Conservation (phyloP, 2,329 filamentous ascomycete genomes). For the Xylaria sp. region DNA sequence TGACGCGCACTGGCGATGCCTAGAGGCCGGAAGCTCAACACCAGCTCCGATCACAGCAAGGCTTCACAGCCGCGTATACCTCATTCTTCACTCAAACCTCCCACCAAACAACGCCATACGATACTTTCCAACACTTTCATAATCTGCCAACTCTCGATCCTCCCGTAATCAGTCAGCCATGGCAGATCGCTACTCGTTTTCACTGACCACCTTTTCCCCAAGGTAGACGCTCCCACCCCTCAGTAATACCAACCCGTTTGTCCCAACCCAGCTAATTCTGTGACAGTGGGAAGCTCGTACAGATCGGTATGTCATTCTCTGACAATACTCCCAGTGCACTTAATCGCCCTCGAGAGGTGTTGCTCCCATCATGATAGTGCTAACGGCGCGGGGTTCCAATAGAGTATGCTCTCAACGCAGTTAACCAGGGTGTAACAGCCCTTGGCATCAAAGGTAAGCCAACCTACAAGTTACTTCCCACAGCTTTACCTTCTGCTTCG, state of each 20-base stretch:
- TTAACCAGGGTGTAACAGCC: conserved; percentile 98
- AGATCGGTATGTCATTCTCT: conserved; percentile 77
- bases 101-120: conserved; percentile 18
- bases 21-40: conserved; percentile 38
- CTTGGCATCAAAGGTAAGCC: conserved; percentile 92
- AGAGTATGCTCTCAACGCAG: conserved; percentile 99
- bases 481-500: background rate
- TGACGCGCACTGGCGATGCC: conserved; percentile 44
- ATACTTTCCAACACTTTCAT: conserved; percentile 4
- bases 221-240: conserved; percentile 72
- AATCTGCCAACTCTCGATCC: conserved; percentile 25
- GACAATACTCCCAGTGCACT: conserved; percentile 1
- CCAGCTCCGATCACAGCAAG: conserved; percentile 35
- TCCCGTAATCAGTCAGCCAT: conserved; percentile 62
- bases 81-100: conserved; percentile 21
- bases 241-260: conserved; percentile 43
- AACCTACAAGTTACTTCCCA: conserved; percentile 37
- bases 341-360: background rate
- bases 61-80: conserved; percentile 38
- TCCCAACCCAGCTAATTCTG: conserved; percentile 55
- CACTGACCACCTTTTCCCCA: conserved; percentile 98
- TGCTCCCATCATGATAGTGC: conserved; percentile 11
- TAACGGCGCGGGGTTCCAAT: conserved; percentile 24
- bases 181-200: conserved; percentile 99
- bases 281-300: conserved; percentile 93